Evolutionary conservation across 2,329 filamentous ascomycete species (phyloP).

Genomic region (Trichoderma harzianum): DNA sequence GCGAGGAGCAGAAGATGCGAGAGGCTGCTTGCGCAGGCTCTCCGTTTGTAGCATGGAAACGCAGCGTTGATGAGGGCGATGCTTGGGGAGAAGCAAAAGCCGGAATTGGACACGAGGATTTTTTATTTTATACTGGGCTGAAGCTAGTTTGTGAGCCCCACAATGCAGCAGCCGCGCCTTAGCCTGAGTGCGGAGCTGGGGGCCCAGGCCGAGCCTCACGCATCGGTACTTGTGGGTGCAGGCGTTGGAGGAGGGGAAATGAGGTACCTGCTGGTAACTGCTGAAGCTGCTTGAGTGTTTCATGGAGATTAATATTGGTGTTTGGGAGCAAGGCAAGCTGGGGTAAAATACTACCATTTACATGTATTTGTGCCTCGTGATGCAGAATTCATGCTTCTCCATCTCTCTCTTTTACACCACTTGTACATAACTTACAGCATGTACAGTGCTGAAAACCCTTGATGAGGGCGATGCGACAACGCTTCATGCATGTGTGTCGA

Average conservation of each 20-base stretch:
- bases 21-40: conserved; percentile 30
- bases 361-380: background rate
- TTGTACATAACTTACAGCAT: background rate
- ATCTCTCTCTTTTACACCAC: too few species aligned
- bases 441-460: background rate
- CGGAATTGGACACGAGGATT: conserved; percentile 15
- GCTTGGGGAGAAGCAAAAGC: conserved; percentile 49
- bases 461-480: background rate
- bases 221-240: background rate
- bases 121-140: conserved; percentile 8
- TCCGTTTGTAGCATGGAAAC: conserved; percentile 92
- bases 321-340: background rate
- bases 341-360: background rate
- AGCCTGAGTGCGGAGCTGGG: background rate
- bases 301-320: background rate
- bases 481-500: background rate
- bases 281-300: background rate
- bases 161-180: background rate
- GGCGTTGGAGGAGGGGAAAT: background rate
- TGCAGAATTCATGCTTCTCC: background rate
- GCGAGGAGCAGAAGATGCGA: conserved; percentile 41
- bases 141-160: conserved; percentile 6
- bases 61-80: conserved; percentile 87
- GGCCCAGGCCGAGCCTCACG: background rate
- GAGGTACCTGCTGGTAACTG: background rate